Conservation (phyloP, 257 asterid genomes). For the Echites panduratus region DNA sequence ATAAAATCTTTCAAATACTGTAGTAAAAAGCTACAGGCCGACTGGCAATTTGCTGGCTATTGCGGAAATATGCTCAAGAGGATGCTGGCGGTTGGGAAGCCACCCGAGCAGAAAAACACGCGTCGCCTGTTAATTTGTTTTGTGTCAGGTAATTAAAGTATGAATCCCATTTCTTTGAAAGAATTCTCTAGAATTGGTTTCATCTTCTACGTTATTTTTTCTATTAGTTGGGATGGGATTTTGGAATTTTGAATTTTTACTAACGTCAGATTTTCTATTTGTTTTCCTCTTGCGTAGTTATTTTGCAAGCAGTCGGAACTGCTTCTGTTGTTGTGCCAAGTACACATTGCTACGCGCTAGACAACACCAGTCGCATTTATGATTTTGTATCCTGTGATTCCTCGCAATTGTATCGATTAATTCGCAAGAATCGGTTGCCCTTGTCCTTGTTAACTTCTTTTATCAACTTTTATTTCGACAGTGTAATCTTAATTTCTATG, state of each 20-base stretch:
- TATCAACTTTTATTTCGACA: neutral
- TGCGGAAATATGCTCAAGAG: neutral
- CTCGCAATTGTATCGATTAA: neutral
- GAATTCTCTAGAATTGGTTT: neutral
- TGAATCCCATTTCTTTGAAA: neutral
- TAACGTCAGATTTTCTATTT: constrained; percentile 4
- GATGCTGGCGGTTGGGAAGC: constrained; percentile 1
- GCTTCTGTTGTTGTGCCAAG: constrained; percentile 67
- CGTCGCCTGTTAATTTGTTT: constrained; percentile 27
- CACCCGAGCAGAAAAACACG: constrained; percentile 12
- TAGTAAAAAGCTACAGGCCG: no score
- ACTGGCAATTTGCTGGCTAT: neutral
- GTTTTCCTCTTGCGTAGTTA: constrained; percentile 37
- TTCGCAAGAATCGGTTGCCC: neutral
- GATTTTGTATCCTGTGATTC: constrained; percentile 78
- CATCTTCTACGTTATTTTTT: neutral
- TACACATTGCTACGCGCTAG: constrained; percentile 70
- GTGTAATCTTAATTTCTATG: neutral
- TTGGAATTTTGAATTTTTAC: neutral
- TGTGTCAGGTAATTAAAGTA: constrained; percentile 32
- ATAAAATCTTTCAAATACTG: neutral
- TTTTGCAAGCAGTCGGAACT: constrained; percentile 46
- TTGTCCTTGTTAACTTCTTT: neutral
- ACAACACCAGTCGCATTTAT: constrained; percentile 66
- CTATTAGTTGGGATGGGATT: neutral